These are phyloP conservation scores for Clathrus columnatus DNA, from an alignment of 768 basidiomycete genomes.

Conservation along the genomic window DNA sequence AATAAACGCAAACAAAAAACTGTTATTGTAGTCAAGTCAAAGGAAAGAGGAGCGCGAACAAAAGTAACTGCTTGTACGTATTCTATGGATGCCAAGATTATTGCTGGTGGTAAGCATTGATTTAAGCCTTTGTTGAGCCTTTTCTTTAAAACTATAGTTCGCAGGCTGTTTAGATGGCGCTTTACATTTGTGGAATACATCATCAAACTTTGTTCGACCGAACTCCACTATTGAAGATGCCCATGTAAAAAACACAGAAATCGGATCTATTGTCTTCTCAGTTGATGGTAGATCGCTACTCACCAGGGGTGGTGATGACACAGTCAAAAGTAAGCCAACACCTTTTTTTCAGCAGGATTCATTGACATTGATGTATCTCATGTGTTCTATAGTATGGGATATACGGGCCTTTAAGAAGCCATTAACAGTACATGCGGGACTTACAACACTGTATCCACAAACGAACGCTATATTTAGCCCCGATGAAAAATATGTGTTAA, in stretches of 20 bases:
- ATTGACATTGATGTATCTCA: constrained; percentile 2
- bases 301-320: constrained; percentile 90
- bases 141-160: constrained; percentile 10
- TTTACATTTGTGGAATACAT: constrained; percentile 87
- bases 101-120: constrained; percentile 69
- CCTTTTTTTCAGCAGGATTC: background rate
- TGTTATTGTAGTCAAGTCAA: constrained; percentile 94
- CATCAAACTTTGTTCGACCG: constrained; percentile 88
- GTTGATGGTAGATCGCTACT: constrained; percentile 79
- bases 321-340: constrained; percentile 74
- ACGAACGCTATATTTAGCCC: constrained; percentile 96
- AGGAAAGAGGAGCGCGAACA: constrained; percentile 88
- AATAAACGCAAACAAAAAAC: constrained; percentile 90
- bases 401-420: constrained; percentile 86
- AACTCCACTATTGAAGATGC: constrained; percentile 81
- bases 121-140: background rate
- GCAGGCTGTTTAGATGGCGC: constrained; percentile 87
- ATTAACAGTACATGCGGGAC: constrained; percentile 50
- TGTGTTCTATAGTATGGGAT: constrained; percentile 82
- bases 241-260: constrained; percentile 79
- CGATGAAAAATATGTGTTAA: constrained; percentile 82
- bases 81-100: constrained; percentile 80
- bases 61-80: constrained; percentile 84
- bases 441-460: constrained; percentile 77
- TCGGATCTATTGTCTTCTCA: constrained; percentile 80